A percentile compares a stretch with the other conserved stretches of the same genome.
Evolutionary conservation across 331 rosid species (phyloP).

Genomic region (Phaseolus coccineus): DNA sequence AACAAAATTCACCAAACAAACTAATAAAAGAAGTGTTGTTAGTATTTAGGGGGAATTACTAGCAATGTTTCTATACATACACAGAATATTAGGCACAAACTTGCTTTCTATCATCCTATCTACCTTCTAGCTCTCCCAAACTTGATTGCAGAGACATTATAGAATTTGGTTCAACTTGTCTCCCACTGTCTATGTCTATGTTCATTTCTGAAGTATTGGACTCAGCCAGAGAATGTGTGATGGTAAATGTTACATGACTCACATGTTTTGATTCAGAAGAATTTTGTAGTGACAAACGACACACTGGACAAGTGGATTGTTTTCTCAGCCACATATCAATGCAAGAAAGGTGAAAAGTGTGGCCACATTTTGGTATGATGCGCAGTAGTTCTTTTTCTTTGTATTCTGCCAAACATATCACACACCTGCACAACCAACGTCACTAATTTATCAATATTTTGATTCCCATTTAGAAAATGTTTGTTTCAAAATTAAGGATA

Average conservation of each 20-base stretch:
- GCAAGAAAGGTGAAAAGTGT: slow-evolving; percentile 89
- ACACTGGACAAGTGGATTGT: slow-evolving; percentile 91
- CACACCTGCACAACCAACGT: slow-evolving; percentile 68
- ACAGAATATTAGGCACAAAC: slow-evolving; percentile 34
- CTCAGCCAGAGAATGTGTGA: slow-evolving; percentile 58
- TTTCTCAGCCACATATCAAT: slow-evolving; percentile 90
- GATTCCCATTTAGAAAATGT: neutral
- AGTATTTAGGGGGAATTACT: neutral
- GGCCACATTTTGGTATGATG: slow-evolving; percentile 95
- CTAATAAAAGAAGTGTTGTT: neutral
- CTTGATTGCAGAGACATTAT: slow-evolving; percentile 43
- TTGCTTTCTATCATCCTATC: slow-evolving; percentile 43
- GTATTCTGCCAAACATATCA: slow-evolving; percentile 90
- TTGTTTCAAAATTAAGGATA: neutral
- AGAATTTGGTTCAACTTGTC: slow-evolving; percentile 43
- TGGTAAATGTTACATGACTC: slow-evolving; percentile 59
- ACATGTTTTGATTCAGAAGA: slow-evolving; percentile 61
- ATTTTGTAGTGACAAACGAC: slow-evolving; percentile 80
- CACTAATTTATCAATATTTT: slow-evolving; percentile 15
- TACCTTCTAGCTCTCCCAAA: slow-evolving; percentile 53
- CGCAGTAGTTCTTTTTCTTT: slow-evolving; percentile 84
- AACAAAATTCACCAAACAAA: neutral
- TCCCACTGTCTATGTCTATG: slow-evolving; percentile 43
- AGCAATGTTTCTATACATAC: slow-evolving; percentile 11
- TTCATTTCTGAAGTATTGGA: slow-evolving; percentile 56